phyloP scores from a whole-genome alignment of 768 basidiomycete species.

The Auriculariales sp. region DNA sequence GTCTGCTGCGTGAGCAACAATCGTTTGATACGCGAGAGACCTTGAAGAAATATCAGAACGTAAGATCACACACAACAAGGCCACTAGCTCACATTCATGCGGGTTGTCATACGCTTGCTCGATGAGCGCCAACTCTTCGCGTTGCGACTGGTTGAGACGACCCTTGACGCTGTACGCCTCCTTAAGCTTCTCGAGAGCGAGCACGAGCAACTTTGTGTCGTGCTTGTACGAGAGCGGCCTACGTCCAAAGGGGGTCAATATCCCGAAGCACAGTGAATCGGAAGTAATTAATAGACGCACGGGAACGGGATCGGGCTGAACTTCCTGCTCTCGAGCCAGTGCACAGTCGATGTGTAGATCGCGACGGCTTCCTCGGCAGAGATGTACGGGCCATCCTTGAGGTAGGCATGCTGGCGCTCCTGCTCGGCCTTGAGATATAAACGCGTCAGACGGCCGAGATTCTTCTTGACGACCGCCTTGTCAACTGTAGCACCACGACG shows the following conservation, averaged over 20 bases:
- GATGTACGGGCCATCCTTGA: slow-evolving; percentile 98
- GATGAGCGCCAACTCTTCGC: slow-evolving; percentile 93
- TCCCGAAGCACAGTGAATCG: no score
- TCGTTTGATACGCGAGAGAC: slow-evolving; percentile 94
- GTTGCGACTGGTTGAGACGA: slow-evolving; percentile 92
- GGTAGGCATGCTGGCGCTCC: slow-evolving; percentile 94
- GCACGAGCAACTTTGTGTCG: slow-evolving; percentile 91
- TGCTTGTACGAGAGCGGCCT: slow-evolving; percentile 97
- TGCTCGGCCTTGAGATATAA: slow-evolving; percentile 98
- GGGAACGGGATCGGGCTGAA: slow-evolving; percentile 99
- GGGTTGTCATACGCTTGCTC: slow-evolving; percentile 99
- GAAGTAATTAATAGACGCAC: slow-evolving; percentile 23
- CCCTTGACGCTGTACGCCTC: slow-evolving; percentile 98
- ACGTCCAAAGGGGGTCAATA: background rate
- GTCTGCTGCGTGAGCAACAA: slow-evolving; percentile 91
- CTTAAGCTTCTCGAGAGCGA: slow-evolving; percentile 95
- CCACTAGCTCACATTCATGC: slow-evolving; percentile 62
- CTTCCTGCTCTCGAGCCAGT: slow-evolving; percentile 96
- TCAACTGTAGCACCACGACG: slow-evolving; percentile 93
- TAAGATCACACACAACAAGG: slow-evolving; percentile 1
- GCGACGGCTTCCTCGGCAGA: slow-evolving; percentile 98
- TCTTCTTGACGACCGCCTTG: slow-evolving; percentile 99
- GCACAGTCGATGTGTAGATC: slow-evolving; percentile 95
- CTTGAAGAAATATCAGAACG: slow-evolving; percentile 16
- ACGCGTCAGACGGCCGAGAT: slow-evolving; percentile 92